phyloP scores from a whole-genome alignment of 2,329 filamentous ascomycete genomes.

The Aspergillus sp. region DNA sequence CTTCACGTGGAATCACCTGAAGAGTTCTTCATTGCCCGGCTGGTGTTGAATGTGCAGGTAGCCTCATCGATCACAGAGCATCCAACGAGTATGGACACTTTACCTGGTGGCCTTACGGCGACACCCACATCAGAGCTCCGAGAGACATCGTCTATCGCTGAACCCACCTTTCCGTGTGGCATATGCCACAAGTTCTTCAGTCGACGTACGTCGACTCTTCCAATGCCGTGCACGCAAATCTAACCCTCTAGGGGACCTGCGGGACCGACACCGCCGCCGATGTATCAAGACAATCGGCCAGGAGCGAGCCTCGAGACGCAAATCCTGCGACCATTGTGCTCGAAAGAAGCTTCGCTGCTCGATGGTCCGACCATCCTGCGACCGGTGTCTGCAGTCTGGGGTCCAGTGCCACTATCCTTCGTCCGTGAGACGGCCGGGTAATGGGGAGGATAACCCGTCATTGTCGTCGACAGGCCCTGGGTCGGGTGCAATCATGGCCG shows the following conservation, averaged over 20 bases:
- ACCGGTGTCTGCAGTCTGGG: constrained; percentile 13
- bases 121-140: too few species aligned
- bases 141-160: too few species aligned
- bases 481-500: too few species aligned
- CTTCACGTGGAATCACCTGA: too few species aligned
- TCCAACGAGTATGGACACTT: too few species aligned
- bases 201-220: constrained; percentile 12
- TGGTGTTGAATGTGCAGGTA: too few species aligned
- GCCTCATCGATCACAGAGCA: too few species aligned
- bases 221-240: neutral
- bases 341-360: constrained; percentile 21
- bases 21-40: too few species aligned
- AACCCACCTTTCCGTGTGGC: constrained; percentile 15
- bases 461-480: too few species aligned
- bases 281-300: constrained; percentile 18
- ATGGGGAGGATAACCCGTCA: too few species aligned
- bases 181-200: constrained; percentile 19
- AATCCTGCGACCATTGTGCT: constrained; percentile 19
- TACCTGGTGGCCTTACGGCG: too few species aligned
- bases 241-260: constrained; percentile 15
- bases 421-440: constrained; percentile 5
- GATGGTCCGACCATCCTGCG: constrained; percentile 16
- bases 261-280: constrained; percentile 19
- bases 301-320: constrained; percentile 18
- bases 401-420: constrained; percentile 14